Percentiles rank a stretch among this genome's conserved stretches.
These are phyloP conservation scores for Clitopilus hobsonii DNA, from an alignment of 768 basidiomycete genomes.

Conservation along the genomic window DNA sequence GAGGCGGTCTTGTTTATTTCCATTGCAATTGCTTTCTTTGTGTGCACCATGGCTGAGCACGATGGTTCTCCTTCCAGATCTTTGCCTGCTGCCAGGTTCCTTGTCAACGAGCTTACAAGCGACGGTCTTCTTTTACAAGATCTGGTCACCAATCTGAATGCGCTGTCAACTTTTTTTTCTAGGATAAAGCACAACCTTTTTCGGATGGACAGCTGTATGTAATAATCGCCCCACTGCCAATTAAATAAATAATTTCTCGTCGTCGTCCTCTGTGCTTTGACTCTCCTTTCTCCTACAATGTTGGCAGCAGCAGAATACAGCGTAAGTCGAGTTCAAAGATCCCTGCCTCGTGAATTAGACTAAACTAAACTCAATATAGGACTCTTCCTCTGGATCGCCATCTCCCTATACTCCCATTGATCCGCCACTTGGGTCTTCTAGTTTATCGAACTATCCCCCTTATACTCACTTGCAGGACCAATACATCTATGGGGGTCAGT, in stretches of 20 bases:
- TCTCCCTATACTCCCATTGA: conserved; percentile 1
- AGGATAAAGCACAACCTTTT: background rate
- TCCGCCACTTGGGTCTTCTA: background rate
- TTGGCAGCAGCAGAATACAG: too few species aligned
- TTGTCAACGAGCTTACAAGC: background rate
- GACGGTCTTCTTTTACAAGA: background rate
- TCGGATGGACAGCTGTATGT: background rate
- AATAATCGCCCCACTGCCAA: background rate
- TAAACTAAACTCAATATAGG: conserved; percentile 22
- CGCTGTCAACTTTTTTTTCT: background rate
- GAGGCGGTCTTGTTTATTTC: too few species aligned
- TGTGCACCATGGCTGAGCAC: too few species aligned
- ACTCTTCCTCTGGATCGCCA: conserved; percentile 31
- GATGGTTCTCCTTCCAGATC: background rate
- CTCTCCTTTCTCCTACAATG: background rate
- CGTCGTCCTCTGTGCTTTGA: conserved; percentile 7
- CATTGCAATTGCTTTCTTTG: too few species aligned
- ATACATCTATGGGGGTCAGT: background rate
- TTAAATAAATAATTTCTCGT: background rate
- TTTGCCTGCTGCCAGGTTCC: background rate
- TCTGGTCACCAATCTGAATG: background rate
- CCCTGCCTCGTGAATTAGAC: too few species aligned
- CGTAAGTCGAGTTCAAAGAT: too few species aligned
- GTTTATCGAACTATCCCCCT: background rate
- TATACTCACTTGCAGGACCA: background rate